Evolutionary conservation across 768 basidiomycete species (phyloP).

Genomic region (Rhizopogon roseolus): DNA sequence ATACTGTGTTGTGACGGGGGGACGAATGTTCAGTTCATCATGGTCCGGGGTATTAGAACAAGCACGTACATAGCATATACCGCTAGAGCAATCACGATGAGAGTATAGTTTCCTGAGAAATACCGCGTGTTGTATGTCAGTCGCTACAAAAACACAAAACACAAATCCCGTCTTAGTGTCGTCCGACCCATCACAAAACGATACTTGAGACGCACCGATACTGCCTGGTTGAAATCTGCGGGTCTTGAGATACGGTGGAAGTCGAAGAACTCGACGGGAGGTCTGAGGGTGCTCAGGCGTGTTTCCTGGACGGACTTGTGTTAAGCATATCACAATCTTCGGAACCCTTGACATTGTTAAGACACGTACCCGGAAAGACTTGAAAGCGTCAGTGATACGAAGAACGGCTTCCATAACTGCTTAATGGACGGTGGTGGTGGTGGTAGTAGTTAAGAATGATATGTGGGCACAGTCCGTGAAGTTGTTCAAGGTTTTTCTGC

Average conservation of each 20-base stretch:
- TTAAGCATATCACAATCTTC: neutral
- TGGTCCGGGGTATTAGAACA: neutral
- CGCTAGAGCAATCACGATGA: conserved; percentile 72
- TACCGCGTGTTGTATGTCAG: conserved; percentile 94
- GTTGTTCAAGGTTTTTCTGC: conserved; percentile 4
- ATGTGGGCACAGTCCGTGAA: neutral
- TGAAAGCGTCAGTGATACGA: conserved; percentile 64
- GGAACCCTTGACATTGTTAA: neutral
- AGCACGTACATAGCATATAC: conserved; percentile 76
- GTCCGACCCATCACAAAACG: neutral
- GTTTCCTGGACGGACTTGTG: conserved; percentile 54
- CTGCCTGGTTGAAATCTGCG: conserved; percentile 74
- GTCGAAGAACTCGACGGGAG: conserved; percentile 80
- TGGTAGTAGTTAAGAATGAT: neutral
- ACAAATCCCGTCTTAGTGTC: neutral
- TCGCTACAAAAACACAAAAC: conserved; percentile 41
- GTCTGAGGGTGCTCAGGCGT: conserved; percentile 67
- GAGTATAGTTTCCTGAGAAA: conserved; percentile 87
- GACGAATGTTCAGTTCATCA: neutral
- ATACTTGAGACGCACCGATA: conserved; percentile 46
- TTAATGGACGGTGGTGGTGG: conserved; percentile 1
- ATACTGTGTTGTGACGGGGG: conserved; percentile 49
- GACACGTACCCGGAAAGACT: conserved; percentile 59
- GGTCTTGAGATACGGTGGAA: conserved; percentile 79
- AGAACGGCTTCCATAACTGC: conserved; percentile 57